Base-by-base conservation (phyloP, 202 grass and related monocot genomes). In the Bolboschoenoplectus hybrid region DNA sequence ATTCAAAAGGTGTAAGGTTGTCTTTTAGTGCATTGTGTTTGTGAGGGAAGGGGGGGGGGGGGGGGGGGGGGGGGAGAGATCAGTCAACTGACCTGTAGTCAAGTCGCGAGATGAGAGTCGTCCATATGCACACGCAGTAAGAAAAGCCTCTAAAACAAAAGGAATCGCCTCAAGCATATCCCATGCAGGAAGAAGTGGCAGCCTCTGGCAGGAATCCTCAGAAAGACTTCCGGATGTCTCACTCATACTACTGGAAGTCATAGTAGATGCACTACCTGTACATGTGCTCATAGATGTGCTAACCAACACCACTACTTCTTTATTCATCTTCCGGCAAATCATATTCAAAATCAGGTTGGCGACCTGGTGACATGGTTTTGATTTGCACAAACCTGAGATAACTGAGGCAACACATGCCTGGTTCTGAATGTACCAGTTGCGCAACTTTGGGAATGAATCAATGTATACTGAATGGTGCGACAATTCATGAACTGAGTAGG, bases 301-400 rank as follows among this genome's bases (percentile, higher is more conserved):
- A 88, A 83, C 81, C 71, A 81, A 41, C 52, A 88, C 77, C 80
- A 26, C 50, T 85, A 56, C 73, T 72, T 89, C 58, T 91, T 76
- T 76, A 83, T 74, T 89, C 64, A 91, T 87, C 91, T 93, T 97
- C 19, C 87, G 67, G 63, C 80, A 97, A 85, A 97, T 90, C 95
- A 97, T 93, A 80, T 87, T 92, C 91, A 97, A 89, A 84, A 94
- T 94, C 88, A 91, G 91, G 86, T 97, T 92, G 63, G 95, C 92
- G 11, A 90, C 85, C 88, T 93, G 91, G 81, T 93, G 92, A 26
- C 90, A 88, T 44, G 92, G 91, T n/a, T 90, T 91, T 89, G 91
- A 92, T 39, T 89, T 97, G 74, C 43, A 83, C 72, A 94, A 56
- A 67, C 91, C 92, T 83, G 95, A 94, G 85, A 97, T 92, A 58